Evolutionary conservation across 305 asterid species (phyloP), one percentile per base, ranked within the genome.

Genomic region (Rubia balearica): DNA sequence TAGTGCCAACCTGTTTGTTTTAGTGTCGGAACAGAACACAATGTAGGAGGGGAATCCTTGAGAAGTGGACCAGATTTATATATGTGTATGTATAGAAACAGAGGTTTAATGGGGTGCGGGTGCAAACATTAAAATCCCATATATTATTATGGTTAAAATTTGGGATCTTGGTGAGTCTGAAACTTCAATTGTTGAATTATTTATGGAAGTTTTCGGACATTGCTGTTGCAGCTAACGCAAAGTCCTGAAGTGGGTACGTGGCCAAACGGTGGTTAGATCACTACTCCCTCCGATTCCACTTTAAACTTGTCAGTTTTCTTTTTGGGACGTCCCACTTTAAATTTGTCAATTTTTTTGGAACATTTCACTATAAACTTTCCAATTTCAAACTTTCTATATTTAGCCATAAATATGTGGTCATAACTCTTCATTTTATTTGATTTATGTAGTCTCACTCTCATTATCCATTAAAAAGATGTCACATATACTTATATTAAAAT

Each of bases 181-280:
- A 51, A n/a, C 21, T 51, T 51, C 24, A 33, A 3, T 33, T 17
- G 14, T 19, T 21, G 60, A 41, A 65, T 73, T 36, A 6, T 21
- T 17, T 49, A 33, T 49, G 40, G 38, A 13, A n/a, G 51, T 14
- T 17, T 51, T 51, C n/a, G 42, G 57, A 68, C 10, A 67, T 69
- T 59, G 76, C 59, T 57, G 63, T 51, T 24, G 46, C 41, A 22
- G 40, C 59, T 51, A 51, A 60, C 65, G 6, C 71, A 36, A 49
- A 49, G 27, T 7, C 21, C 27, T 46, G 67, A 70, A 27, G 36
- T 11, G 11, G 65, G 62, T 70, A 71, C 77, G 67, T 73, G 70
- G 74, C 69, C 69, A 43, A 17, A 19, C 42, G 74, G 42, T 61
- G 43, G 67, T 59, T 74, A 61, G 81, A 56, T 80, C 76, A 68